A percentile compares a stretch with the other conserved stretches of the same genome.
phyloP scores from a whole-genome alignment of 2,329 filamentous ascomycete species.

The Berkeleyomyces basicola region DNA sequence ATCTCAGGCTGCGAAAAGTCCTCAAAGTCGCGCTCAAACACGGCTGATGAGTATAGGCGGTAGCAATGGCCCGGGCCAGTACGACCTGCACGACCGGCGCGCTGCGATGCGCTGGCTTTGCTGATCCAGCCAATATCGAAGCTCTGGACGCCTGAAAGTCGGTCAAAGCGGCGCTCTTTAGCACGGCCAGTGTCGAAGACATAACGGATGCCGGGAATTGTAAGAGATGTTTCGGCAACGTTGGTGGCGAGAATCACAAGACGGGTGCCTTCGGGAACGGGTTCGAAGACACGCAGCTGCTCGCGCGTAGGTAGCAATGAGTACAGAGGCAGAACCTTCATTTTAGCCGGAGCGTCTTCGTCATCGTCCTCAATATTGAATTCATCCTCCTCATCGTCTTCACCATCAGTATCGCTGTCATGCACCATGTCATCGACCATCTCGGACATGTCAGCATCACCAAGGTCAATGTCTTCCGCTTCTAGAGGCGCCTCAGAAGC shows the following conservation, averaged over 20 bases:
- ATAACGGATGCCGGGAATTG: conserved; percentile 86
- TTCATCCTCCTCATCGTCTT: conserved; percentile 43
- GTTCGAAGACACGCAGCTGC: conserved; percentile 79
- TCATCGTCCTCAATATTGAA: conserved; percentile 50
- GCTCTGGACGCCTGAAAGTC: conserved; percentile 79
- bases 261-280: conserved; percentile 64
- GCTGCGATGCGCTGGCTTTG: conserved; percentile 85
- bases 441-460: conserved; percentile 41
- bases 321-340: conserved; percentile 86
- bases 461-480: conserved; percentile 74
- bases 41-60: conserved; percentile 79
- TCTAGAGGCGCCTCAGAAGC: conserved; percentile 66
- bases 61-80: conserved; percentile 95
- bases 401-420: conserved; percentile 37
- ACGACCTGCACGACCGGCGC: conserved; percentile 83
- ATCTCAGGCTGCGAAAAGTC: conserved; percentile 82
- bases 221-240: conserved; percentile 91
- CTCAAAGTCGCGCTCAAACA: conserved; percentile 78
- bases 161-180: conserved; percentile 82
- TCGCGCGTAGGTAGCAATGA: conserved; percentile 81
- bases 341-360: conserved; percentile 41
- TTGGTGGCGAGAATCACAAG: conserved; percentile 88
- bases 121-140: conserved; percentile 95
- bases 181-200: conserved; percentile 89
- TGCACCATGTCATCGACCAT: conserved; percentile 37